Evolutionary conservation across 768 basidiomycete species (phyloP).

Genomic region (Boletus edulis): DNA sequence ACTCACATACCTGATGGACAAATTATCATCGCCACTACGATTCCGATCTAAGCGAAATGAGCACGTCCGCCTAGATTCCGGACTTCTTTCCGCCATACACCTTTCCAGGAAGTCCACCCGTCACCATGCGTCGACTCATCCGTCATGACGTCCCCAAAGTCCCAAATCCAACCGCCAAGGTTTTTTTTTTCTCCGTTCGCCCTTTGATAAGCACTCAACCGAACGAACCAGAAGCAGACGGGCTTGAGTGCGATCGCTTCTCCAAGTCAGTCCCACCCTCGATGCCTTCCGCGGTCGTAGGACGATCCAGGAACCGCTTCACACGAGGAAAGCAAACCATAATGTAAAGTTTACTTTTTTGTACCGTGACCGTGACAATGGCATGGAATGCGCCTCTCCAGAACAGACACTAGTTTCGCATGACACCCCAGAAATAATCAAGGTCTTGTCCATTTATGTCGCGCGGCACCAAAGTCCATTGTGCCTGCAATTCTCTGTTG

Average conservation of each 20-base stretch:
- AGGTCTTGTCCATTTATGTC: not conserved
- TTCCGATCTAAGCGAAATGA: slow-evolving; percentile 33
- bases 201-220: not conserved
- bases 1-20: slow-evolving; percentile 13
- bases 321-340: slow-evolving; percentile 13
- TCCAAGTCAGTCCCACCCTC: slow-evolving; percentile 6
- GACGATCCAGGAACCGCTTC: slow-evolving; percentile 30
- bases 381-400: slow-evolving; percentile 3
- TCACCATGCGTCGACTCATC: not conserved
- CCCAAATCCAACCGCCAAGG: not conserved
- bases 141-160: not conserved
- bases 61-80: slow-evolving; percentile 11
- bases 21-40: slow-evolving; percentile 23
- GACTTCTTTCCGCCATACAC: slow-evolving; percentile 10
- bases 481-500: not conserved
- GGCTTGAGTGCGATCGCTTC: not conserved
- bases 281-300: slow-evolving; percentile 30
- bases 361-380: slow-evolving; percentile 20
- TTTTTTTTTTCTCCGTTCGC: not conserved
- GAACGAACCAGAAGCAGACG: not conserved
- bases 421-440: slow-evolving; percentile 2
- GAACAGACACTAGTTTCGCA: slow-evolving; percentile 8
- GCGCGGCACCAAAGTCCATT: not conserved
- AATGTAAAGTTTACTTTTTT: slow-evolving; percentile 24
- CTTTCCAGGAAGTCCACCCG: not conserved